Evolutionary conservation across 2,329 filamentous ascomycete genomes (phyloP).

Genomic region (Ceratocystis ficicola): DNA sequence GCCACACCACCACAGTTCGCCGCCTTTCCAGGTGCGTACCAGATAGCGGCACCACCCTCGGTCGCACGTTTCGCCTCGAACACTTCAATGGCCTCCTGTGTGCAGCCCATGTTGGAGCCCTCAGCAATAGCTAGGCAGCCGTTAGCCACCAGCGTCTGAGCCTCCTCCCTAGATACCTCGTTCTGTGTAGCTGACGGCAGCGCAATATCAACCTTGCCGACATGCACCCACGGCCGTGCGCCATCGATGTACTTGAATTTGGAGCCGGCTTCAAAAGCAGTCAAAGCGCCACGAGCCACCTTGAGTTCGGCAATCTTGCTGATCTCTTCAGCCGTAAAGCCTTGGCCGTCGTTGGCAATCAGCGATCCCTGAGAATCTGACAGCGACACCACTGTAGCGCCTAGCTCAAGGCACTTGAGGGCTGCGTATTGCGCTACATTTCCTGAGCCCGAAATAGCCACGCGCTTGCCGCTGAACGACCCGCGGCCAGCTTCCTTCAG

Average conservation of each 20-base stretch:
- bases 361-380: constrained; percentile 84
- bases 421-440: constrained; percentile 98
- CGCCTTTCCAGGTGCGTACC: constrained; percentile 96
- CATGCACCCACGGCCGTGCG: constrained; percentile 81
- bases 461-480: constrained; percentile 77
- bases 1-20: constrained; percentile 96
- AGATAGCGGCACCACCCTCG: constrained; percentile 59
- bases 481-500: constrained; percentile 81
- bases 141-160: constrained; percentile 61
- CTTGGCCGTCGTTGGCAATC: constrained; percentile 56
- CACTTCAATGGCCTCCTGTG: constrained; percentile 82
- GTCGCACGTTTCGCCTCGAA: constrained; percentile 70
- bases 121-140: constrained; percentile 83
- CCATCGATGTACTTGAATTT: constrained; percentile 80
- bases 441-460: constrained; percentile 90
- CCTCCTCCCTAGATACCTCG: constrained; percentile 88
- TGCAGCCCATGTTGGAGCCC: constrained; percentile 98
- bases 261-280: constrained; percentile 52
- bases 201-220: constrained; percentile 78
- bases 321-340: constrained; percentile 71
- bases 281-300: constrained; percentile 71
- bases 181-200: constrained; percentile 95
- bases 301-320: constrained; percentile 71
- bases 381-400: constrained; percentile 80
- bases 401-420: constrained; percentile 91